Percentiles rank a stretch among this genome's conserved stretches.
Conservation (phyloP, 1,284 basidiomycete species). For the Ustilago tritici region DNA sequence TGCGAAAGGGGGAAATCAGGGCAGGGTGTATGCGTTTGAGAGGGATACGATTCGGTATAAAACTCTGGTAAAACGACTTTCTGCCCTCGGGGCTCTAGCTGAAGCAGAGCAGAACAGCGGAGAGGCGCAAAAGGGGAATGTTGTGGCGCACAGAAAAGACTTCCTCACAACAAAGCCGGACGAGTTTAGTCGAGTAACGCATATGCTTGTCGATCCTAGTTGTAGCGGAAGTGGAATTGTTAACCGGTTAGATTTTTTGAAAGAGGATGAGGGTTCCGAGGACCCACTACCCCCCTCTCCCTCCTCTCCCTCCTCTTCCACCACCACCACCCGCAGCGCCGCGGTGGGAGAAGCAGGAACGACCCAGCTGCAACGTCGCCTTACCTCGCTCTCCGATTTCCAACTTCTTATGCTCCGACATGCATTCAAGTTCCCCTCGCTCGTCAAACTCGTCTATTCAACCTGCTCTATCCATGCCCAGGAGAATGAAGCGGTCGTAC, state of each 20-base stretch:
- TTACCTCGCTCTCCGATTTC: slow-evolving; percentile 56
- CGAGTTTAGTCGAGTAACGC: slow-evolving; percentile 37
- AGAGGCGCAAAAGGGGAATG: slow-evolving; percentile 9
- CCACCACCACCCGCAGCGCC: background rate
- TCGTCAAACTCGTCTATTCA: slow-evolving; percentile 87
- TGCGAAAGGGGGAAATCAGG: background rate
- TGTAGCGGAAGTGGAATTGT: slow-evolving; percentile 66
- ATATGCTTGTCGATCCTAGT: slow-evolving; percentile 65
- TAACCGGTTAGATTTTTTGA: slow-evolving; percentile 62
- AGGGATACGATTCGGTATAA: slow-evolving; percentile 41
- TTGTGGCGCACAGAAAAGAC: slow-evolving; percentile 48
- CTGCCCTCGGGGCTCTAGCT: slow-evolving; percentile 24
- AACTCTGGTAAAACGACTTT: slow-evolving; percentile 28
- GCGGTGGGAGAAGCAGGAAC: background rate
- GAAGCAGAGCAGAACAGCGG: slow-evolving; percentile 8
- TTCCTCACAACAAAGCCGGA: slow-evolving; percentile 55
- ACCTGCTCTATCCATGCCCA: slow-evolving; percentile 91
- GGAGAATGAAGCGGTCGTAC: slow-evolving; percentile 89
- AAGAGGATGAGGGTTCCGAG: slow-evolving; percentile 47
- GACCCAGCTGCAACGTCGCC: slow-evolving; percentile 22
- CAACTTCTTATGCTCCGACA: slow-evolving; percentile 94
- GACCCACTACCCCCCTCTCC: background rate
- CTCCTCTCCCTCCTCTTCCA: background rate
- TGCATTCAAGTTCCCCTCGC: slow-evolving; percentile 85
- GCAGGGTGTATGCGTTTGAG: slow-evolving; percentile 59